phyloP scores from a whole-genome alignment of 2,329 filamentous ascomycete genomes.

The Tolypocladium pustulatum region DNA sequence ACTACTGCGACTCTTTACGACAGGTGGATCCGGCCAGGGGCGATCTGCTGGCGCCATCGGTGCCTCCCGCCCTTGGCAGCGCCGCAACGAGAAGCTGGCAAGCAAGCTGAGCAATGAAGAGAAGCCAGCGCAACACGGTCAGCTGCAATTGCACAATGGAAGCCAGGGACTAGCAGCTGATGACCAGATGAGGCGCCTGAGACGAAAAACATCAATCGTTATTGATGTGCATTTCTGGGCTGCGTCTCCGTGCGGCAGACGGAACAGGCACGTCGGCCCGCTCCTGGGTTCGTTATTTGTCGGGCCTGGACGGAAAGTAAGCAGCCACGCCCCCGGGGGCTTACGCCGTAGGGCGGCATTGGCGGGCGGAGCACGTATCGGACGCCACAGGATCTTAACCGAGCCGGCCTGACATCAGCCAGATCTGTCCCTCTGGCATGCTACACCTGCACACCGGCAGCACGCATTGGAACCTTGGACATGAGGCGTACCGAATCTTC shows the following conservation, averaged over 20 bases:
- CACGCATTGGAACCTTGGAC: background rate
- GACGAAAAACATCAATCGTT: background rate
- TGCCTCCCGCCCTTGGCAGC: background rate
- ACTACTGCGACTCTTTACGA: background rate
- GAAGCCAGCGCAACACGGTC: too few relatives aligned
- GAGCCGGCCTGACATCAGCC: background rate
- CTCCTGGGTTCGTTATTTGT: background rate
- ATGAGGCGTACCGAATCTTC: background rate
- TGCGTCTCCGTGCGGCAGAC: too few relatives aligned
- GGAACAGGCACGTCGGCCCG: background rate
- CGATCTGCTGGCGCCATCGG: background rate
- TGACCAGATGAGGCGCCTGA: background rate
- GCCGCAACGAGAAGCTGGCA: background rate
- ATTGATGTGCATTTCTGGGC: background rate
- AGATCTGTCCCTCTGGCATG: background rate
- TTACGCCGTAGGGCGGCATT: too few relatives aligned
- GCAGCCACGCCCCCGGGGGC: background rate
- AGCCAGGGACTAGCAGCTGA: background rate
- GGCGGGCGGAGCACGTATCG: background rate
- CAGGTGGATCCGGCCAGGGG: background rate
- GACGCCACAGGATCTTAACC: background rate
- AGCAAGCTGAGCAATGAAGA: too few relatives aligned
- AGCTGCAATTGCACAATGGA: background rate
- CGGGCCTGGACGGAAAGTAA: background rate
- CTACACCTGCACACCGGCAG: background rate